These are phyloP conservation scores for Candida ipomoeae DNA, from an alignment of 805 yeast genomes.

Conservation along the genomic window DNA sequence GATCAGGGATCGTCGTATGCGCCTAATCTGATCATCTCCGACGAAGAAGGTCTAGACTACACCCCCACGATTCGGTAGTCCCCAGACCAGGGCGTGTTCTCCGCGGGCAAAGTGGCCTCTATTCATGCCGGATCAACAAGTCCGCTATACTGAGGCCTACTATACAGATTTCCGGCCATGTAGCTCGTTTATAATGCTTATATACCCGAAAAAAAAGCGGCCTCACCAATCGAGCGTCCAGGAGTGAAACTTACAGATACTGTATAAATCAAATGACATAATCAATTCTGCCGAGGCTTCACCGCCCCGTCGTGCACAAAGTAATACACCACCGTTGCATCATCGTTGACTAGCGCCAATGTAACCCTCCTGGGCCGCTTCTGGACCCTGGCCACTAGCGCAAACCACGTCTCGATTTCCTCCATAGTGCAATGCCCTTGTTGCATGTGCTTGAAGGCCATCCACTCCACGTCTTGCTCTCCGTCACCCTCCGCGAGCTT, in stretches of 20 bases:
- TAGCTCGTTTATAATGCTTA: background rate
- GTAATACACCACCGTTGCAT: slow-evolving; percentile 70
- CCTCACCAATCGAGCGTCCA: background rate
- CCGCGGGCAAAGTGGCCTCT: background rate
- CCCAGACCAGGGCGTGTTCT: background rate
- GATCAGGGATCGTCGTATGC: background rate
- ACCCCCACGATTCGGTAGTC: background rate
- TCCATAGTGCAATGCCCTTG: slow-evolving; percentile 30
- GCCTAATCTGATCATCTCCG: background rate
- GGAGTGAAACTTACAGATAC: background rate
- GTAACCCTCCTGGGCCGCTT: slow-evolving; percentile 44
- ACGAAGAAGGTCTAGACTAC: background rate
- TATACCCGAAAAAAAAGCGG: slow-evolving; percentile 1
- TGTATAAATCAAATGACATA: background rate
- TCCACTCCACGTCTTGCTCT: slow-evolving; percentile 32
- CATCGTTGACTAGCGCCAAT: slow-evolving; percentile 55
- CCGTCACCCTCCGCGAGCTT: slow-evolving; percentile 22
- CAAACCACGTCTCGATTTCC: slow-evolving; percentile 40
- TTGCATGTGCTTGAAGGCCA: slow-evolving; percentile 34
- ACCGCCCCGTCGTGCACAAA: slow-evolving; percentile 62
- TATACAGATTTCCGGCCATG: background rate
- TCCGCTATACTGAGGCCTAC: background rate
- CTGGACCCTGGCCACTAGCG: slow-evolving; percentile 16
- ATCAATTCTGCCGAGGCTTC: slow-evolving; percentile 54
- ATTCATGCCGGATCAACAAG: background rate